Base-by-base conservation (phyloP, 2,329 filamentous ascomycete genomes). In the Xylariomycetidae sp. region DNA sequence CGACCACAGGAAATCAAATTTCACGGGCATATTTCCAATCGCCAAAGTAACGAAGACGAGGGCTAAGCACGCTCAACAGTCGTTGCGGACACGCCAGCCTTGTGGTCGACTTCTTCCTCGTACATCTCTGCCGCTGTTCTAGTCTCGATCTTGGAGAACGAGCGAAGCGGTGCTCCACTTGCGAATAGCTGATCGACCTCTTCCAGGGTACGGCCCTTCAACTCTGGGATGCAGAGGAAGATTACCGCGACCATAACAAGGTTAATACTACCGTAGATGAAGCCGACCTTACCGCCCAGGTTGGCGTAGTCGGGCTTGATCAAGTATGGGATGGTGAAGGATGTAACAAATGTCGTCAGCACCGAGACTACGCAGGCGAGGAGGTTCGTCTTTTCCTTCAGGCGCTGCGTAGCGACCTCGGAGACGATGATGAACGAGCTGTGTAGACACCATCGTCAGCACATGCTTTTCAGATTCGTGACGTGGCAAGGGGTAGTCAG, bases 391-490 rank as follows among this genome's bases (percentile, higher is more conserved):
- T 34, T 34, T 17, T 34, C 36, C 30, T 38, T 38, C 13, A 38
- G 22, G 19, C 36, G 31, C 28, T 34, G 31, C 10, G 31, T 28
- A 13, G 31, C 36, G 6, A 29, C 36, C 25, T 38, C 36, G 22
- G 36, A 38, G 18, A 38, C 36, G 12, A 38, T 28, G 15, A 38
- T 32, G 32, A 34, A 38, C 13, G 36, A 38, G 36, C 36, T 38
- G 14, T 16, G 18, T 4, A 14, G 10, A 16, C 26, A n/a, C 26
- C 6, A 16, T 6, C 26, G 26, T 28, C 14, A 28, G 26, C 14
- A 14, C 14, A 16, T 5, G 10, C 4, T 16, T 12, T 6, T 10
- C 18, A 28, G 10, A 15, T 14, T n/a, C n/a, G n/a, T n/a, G n/a
- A n/a, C 19, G 12, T n/a, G 3, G 25, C 22, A 25, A 15, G 10